phyloP scores from a whole-genome alignment of 116 monocot genomes.

The Posidonia oceanica region DNA sequence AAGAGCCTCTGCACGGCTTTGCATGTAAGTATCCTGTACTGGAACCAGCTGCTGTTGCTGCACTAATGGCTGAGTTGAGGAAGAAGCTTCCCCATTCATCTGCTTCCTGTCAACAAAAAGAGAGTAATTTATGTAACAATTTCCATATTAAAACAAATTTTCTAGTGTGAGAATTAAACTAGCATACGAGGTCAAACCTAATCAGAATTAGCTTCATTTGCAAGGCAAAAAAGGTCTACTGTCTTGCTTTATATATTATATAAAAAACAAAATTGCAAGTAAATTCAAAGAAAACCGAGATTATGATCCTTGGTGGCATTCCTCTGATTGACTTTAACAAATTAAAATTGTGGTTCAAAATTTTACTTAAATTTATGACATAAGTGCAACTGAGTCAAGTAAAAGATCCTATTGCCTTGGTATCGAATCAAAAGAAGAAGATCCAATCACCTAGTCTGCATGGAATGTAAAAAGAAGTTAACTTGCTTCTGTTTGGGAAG shows the following conservation, averaged over 20 bases:
- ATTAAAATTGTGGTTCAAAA: no score
- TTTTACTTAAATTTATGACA: no score
- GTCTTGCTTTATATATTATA: background rate
- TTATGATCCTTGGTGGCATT: background rate
- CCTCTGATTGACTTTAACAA: no score
- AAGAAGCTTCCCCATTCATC: slow-evolving; percentile 62
- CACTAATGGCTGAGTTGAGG: slow-evolving; percentile 48
- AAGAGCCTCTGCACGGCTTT: slow-evolving; percentile 93
- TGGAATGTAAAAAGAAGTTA: background rate
- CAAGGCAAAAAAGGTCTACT: background rate
- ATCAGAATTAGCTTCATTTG: background rate
- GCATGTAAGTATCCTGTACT: slow-evolving; percentile 83
- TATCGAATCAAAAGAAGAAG: background rate
- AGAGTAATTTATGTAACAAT: background rate
- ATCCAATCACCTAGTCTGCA: background rate
- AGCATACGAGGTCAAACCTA: background rate
- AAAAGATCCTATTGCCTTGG: no score
- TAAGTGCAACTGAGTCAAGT: no score
- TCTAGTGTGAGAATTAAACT: background rate
- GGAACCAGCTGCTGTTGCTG: slow-evolving; percentile 60
- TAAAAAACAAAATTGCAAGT: background rate
- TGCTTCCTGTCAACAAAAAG: slow-evolving; percentile 40
- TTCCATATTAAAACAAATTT: background rate
- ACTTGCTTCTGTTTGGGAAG: background rate
- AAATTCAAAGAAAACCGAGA: background rate